Conservation (phyloP, 352 stramenopile genomes). For the Phytophthora cactorum region DNA sequence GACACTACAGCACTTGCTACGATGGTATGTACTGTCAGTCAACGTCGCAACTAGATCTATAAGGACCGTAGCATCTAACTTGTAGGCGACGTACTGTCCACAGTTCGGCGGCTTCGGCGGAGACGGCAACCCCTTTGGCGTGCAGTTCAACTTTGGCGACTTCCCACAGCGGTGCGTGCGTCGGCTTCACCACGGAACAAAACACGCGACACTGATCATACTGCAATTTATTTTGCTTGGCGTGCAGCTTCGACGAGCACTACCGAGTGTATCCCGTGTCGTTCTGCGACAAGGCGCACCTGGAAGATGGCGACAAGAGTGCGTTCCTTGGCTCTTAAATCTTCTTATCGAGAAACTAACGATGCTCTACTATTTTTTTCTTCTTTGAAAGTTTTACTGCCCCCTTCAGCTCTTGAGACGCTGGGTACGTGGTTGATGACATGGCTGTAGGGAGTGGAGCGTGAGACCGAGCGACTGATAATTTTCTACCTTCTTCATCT, state of each 20-base stretch:
- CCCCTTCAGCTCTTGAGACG: conserved; percentile 97
- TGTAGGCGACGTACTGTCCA: not conserved
- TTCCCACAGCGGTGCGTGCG: conserved; percentile 66
- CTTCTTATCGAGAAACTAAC: conserved; percentile 8
- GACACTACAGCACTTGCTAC: conserved; percentile 1
- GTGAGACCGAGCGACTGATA: not conserved
- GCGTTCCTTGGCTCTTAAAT: conserved; percentile 17
- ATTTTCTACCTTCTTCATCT: not conserved
- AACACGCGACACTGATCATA: not conserved
- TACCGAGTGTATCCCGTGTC: conserved; percentile 89
- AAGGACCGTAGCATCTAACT: not conserved
- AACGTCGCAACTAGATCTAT: not conserved
- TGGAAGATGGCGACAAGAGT: conserved; percentile 93
- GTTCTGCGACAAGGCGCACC: conserved; percentile 86
- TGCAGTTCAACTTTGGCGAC: conserved; percentile 83
- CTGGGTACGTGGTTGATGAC: conserved; percentile 69
- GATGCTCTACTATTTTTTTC: conserved; percentile 1
- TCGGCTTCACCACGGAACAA: not conserved
- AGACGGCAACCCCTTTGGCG: conserved; percentile 81
- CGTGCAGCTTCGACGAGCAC: conserved; percentile 81
- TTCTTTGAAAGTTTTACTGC: conserved; percentile 89
- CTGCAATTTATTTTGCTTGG: not conserved
- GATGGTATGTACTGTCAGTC: conserved; percentile 8
- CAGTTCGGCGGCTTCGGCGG: conserved; percentile 78
- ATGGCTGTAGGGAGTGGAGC: not conserved